Evolutionary conservation across 2,329 filamentous ascomycete genomes (phyloP), one percentile per base, ranked within the genome.

Genomic region (Capronia americana): DNA sequence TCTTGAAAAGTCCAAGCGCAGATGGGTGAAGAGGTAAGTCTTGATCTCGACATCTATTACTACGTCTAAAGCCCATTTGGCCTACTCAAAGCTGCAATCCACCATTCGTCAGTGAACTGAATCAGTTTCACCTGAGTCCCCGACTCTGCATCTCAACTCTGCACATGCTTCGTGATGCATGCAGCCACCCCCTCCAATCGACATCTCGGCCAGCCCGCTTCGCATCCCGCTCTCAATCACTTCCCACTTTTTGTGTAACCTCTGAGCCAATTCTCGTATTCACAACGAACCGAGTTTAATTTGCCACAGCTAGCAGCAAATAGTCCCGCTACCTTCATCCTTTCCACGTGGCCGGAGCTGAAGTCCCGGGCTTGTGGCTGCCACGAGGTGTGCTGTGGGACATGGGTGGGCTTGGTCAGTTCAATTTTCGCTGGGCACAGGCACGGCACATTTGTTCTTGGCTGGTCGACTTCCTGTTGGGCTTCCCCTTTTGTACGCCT

Each of bases 311-410:
- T 44, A 44, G 38, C 38, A 44, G 38, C 17, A 44, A 44, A 44
- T n/a, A n/a, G 20, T 51, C 11, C 48, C 20, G 17, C 48, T 26
- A 26, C 54, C 32, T 53, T 51, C 24, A 23, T 26, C 10, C 38
- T 26, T 59, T 59, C 57, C 58, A 61, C 58, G 58, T 61, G 58
- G 58, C 58, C 46, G 32, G 46, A 41, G 28, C 57, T 44, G 12
- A 24, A 30, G 17, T 23, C 28, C 30, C 48, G 48, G 26, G 20
- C 30, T 61, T 61, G 58, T 61, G 58, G 58, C 58, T 50, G 58
- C 58, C 58, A 61, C 58, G 58, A 54, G 58, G 48, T 53, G 34
- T 61, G 23, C 58, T 54, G 48, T 44, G 20, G 48, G 30, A 61
- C 32, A 44, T 23, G 2, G 7, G 17, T 41, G 38, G 14, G 38